phyloP scores from a whole-genome alignment of 352 stramenopile species.

The Pythium sukuiense region DNA sequence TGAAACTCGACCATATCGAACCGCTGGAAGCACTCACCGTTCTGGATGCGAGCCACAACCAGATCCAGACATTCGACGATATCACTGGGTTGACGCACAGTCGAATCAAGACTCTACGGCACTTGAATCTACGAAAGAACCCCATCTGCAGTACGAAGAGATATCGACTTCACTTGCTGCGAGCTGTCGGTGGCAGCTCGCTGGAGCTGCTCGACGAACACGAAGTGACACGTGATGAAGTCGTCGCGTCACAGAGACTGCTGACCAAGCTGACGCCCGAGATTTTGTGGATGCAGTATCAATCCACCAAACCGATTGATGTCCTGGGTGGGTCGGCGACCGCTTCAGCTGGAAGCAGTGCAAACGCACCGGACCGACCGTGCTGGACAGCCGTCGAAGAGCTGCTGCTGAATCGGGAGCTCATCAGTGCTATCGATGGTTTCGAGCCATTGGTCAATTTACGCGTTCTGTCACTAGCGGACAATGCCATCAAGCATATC shows the following conservation, averaged over 20 bases:
- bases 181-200: constrained; percentile 30
- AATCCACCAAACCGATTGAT: constrained; percentile 8
- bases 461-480: constrained; percentile 55
- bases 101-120: constrained; percentile 29
- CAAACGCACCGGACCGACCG: constrained; percentile 11
- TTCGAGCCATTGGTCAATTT: constrained; percentile 57
- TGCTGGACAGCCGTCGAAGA: constrained; percentile 66
- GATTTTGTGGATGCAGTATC: constrained; percentile 39
- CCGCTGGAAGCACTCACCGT: constrained; percentile 33
- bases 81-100: constrained; percentile 33
- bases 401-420: constrained; percentile 56
- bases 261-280: constrained; percentile 46
- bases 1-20: constrained; percentile 44
- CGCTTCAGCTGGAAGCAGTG: background rate
- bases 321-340: background rate
- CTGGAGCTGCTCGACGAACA: constrained; percentile 58
- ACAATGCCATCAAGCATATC: constrained; percentile 72
- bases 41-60: constrained; percentile 67
- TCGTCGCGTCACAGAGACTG: constrained; percentile 34
- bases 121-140: constrained; percentile 75
- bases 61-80: constrained; percentile 58
- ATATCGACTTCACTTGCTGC: constrained; percentile 67
- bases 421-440: constrained; percentile 56
- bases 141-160: constrained; percentile 56
- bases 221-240: constrained; percentile 42